These are phyloP conservation scores for Prunus kanzakura DNA, from an alignment of 306 rosid genomes.

Conservation along the genomic window DNA sequence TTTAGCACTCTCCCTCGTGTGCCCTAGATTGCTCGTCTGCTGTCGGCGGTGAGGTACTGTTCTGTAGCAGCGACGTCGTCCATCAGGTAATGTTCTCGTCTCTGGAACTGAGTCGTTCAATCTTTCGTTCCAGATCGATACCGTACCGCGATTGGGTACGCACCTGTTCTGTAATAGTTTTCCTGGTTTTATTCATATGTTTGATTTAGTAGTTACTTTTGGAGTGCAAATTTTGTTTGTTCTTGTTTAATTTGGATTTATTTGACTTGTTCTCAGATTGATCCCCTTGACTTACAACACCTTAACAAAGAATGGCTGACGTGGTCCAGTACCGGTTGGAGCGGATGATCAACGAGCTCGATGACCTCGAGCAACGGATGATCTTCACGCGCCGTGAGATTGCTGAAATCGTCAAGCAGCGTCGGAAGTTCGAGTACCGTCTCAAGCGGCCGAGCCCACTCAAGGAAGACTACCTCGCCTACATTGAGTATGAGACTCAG, in stretches of 20 bases:
- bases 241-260: not conserved
- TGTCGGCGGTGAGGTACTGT: too few relatives aligned
- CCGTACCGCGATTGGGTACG: too few relatives aligned
- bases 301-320: slow-evolving; percentile 44
- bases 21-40: too few relatives aligned
- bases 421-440: slow-evolving; percentile 58
- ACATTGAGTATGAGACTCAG: slow-evolving; percentile 52
- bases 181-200: too few relatives aligned
- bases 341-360: slow-evolving; percentile 57
- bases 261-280: not conserved
- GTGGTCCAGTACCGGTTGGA: slow-evolving; percentile 59
- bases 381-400: slow-evolving; percentile 47
- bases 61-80: too few relatives aligned
- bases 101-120: too few relatives aligned
- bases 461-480: slow-evolving; percentile 51
- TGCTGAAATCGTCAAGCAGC: slow-evolving; percentile 55
- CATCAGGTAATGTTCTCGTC: too few relatives aligned
- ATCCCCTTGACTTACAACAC: not conserved
- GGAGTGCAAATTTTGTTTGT: not conserved
- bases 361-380: slow-evolving; percentile 49
- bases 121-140: too few relatives aligned
- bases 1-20: too few relatives aligned
- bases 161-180: too few relatives aligned
- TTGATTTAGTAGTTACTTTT: too few relatives aligned
- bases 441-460: slow-evolving; percentile 58